Conservation (phyloP, 1,139 yeast species). For the Blastobotrys illinoisensis region DNA sequence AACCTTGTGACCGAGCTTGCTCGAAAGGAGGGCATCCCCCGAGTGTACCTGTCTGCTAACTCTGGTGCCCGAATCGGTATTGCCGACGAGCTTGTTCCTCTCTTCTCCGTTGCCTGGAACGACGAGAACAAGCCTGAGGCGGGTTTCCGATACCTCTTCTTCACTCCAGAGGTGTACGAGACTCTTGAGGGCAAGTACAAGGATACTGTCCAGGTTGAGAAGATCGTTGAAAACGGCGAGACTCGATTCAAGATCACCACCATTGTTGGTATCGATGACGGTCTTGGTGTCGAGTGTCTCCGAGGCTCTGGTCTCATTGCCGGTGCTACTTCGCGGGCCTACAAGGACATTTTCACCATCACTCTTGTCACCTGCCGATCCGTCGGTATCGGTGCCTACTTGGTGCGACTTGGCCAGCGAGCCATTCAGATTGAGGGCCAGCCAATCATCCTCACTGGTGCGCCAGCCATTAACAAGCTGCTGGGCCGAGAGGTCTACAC, state of each 20-base stretch:
- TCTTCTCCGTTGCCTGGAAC: slow-evolving; percentile 90
- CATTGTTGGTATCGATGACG: slow-evolving; percentile 90
- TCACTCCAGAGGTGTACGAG: slow-evolving; percentile 62
- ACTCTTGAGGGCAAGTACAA: slow-evolving; percentile 55
- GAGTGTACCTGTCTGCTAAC: slow-evolving; percentile 93
- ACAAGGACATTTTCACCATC: slow-evolving; percentile 92
- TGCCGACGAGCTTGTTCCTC: slow-evolving; percentile 91
- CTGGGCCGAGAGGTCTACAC: slow-evolving; percentile 96
- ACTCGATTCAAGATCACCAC: slow-evolving; percentile 75
- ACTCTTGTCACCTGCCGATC: slow-evolving; percentile 97
- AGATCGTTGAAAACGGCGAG: slow-evolving; percentile 78
- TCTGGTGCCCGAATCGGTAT: slow-evolving; percentile 98
- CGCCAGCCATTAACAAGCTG: slow-evolving; percentile 95
- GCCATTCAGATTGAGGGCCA: slow-evolving; percentile 98
- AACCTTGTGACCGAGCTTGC: slow-evolving; percentile 90
- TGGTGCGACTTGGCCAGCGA: slow-evolving; percentile 97
- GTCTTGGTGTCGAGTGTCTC: slow-evolving; percentile 96
- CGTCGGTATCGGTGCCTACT: slow-evolving; percentile 98
- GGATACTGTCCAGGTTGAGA: slow-evolving; percentile 64
- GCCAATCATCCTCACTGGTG: slow-evolving; percentile 97
- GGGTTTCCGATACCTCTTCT: slow-evolving; percentile 86
- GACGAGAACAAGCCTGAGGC: slow-evolving; percentile 66
- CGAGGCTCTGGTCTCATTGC: slow-evolving; percentile 98
- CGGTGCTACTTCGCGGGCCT: slow-evolving; percentile 96
- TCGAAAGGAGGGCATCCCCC: slow-evolving; percentile 83